Evolutionary conservation across 2,329 filamentous ascomycete species (phyloP), one percentile per base, ranked within the genome.

Genomic region (Verticillium klebahnii): DNA sequence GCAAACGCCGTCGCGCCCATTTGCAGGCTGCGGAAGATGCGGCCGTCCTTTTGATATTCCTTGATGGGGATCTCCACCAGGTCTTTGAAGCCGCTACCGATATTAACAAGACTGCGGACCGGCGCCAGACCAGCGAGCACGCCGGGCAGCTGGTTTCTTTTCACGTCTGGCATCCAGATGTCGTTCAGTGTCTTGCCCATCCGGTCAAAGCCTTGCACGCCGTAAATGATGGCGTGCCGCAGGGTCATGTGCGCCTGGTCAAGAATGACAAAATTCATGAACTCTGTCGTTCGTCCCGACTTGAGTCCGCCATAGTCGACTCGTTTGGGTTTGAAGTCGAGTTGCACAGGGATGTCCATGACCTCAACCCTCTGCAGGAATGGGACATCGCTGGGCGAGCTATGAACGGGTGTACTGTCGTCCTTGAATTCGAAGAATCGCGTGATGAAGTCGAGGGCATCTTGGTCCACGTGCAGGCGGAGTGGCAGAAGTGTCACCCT

Each of bases 371-470:
- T 86, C 72, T 98, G 94, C 1, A 99, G 80, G 74, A 97, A 99
- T 0, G 92, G 91, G 7, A 89, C 78, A 60, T 96, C 93, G 56
- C 87, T 87, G 2, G 87, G 83, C 1, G 86, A 84, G 2, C 80
- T 76, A 34, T 86, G 81, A 5, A 79, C 76, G 0, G 83, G 79
- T 9, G 78, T 77, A 1, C 78, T 78, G 50, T 93, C 90, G 68
- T 97, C 93, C 71, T 97, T 96, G 82, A 99, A 99, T 69, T 96
- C 93, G 70, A 99, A 99, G 80, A 99, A 99, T 2, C 95, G 88
- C 1, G 91, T 96, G 71, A 99, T 91, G 72, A 99, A 99, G 72
- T 99, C 95, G 4, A 99, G 84, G 1, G 95, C 94, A 75, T 99
- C 95, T 75, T 99, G 95, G 70, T 99, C 95, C 37, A 99, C 93